Evolutionary conservation across 2,329 filamentous ascomycete genomes (phyloP).

Genomic region (Venturia nashicola): DNA sequence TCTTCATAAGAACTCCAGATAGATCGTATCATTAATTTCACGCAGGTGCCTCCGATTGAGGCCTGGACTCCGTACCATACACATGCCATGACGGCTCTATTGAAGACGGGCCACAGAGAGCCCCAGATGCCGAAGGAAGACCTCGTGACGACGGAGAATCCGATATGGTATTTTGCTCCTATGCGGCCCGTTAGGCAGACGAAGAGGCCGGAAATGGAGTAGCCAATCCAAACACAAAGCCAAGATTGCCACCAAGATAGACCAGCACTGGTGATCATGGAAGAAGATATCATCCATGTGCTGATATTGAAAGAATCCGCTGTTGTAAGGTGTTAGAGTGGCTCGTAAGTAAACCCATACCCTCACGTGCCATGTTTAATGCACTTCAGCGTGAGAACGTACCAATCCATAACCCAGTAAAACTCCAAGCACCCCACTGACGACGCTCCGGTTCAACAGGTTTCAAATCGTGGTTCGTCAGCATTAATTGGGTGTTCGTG

Average conservation of each 20-base stretch:
- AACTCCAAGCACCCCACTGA: conserved; percentile 80
- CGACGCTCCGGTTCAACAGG: conserved; percentile 69
- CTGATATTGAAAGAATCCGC: conserved; percentile 43
- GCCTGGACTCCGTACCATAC: conserved; percentile 80
- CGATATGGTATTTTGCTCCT: conserved; percentile 77
- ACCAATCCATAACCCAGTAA: conserved; percentile 69
- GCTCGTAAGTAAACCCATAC: too few species aligned
- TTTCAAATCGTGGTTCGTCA: conserved; percentile 75
- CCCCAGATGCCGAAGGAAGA: conserved; percentile 85
- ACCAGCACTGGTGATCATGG: conserved; percentile 58
- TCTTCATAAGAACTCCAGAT: conserved; percentile 60
- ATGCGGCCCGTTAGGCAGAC: conserved; percentile 70
- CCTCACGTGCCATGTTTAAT: too few species aligned
- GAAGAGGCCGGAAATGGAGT: conserved; percentile 64
- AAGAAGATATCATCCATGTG: conserved; percentile 86
- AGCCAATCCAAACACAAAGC: conserved; percentile 58
- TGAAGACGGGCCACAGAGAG: conserved; percentile 77
- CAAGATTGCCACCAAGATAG: conserved; percentile 75
- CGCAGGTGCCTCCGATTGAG: conserved; percentile 71
- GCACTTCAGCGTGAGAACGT: not conserved
- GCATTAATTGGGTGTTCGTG: conserved; percentile 68
- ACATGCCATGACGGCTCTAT: conserved; percentile 76
- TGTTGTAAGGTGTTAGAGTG: conserved; percentile 14
- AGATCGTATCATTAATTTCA: conserved; percentile 76
- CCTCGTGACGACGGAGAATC: conserved; percentile 70